A percentile compares a stretch with the other conserved stretches of the same genome.
These are phyloP conservation scores for Prunus dulcis DNA, from an alignment of 306 rosid genomes.

Conservation along the genomic window DNA sequence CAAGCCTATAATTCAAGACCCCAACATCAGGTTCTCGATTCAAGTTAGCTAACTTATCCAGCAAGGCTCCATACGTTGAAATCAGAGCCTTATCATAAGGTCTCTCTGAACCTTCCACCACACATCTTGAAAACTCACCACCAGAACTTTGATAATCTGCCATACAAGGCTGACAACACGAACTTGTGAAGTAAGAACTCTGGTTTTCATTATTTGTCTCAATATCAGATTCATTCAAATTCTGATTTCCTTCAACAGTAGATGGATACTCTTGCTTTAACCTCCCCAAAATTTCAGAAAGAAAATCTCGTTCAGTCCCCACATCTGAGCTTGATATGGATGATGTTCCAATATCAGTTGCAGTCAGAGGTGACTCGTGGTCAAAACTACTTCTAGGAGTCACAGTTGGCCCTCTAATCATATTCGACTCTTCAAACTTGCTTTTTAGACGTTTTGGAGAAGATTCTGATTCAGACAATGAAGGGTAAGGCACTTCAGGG, in stretches of 20 bases:
- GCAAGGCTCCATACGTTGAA: constrained; percentile 50
- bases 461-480: constrained; percentile 31
- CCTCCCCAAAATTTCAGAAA: constrained; percentile 44
- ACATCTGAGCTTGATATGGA: constrained; percentile 89
- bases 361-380: constrained; percentile 65
- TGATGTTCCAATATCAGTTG: constrained; percentile 79
- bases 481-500: constrained; percentile 26
- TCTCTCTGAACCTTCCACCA: constrained; percentile 29
- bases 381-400: constrained; percentile 85
- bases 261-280: constrained; percentile 38
- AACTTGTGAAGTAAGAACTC: constrained; percentile 49
- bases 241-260: constrained; percentile 34
- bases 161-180: constrained; percentile 74
- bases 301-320: constrained; percentile 61
- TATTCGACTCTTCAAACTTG: constrained; percentile 35
- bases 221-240: constrained; percentile 54
- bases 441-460: constrained; percentile 38
- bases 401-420: constrained; percentile 56
- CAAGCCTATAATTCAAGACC: constrained; percentile 42
- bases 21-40: constrained; percentile 57
- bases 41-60: constrained; percentile 51
- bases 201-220: constrained; percentile 61
- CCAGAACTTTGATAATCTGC: constrained; percentile 44
- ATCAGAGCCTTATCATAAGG: constrained; percentile 39
- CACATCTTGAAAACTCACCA: constrained; percentile 42